A percentile compares a stretch with the other conserved stretches of the same genome.
Evolutionary conservation across 352 stramenopile genomes (phyloP).

Genomic region (Thalassiosira mediterranea): DNA sequence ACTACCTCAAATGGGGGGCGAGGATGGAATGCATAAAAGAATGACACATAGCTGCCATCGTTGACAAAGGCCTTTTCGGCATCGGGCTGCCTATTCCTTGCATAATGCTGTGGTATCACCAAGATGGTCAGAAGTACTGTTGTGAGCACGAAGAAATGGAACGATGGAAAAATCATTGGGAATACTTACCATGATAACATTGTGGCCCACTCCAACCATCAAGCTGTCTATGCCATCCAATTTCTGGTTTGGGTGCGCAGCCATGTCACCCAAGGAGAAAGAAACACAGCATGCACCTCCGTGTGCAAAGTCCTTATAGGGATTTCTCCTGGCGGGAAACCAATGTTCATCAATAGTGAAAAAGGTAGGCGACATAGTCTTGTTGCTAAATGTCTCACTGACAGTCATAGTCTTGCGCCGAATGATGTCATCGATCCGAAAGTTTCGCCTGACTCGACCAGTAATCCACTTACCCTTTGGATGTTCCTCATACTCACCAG

Average conservation of each 20-base stretch:
- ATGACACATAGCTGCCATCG: slow-evolving; percentile 10
- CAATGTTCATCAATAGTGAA: slow-evolving; percentile 15
- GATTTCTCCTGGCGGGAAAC: slow-evolving; percentile 9
- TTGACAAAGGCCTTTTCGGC: slow-evolving; percentile 3
- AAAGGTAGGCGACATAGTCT: background rate
- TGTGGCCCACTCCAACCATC: slow-evolving; percentile 5
- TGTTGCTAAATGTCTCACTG: slow-evolving; percentile 2
- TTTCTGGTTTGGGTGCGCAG: background rate
- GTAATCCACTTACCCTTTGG: background rate
- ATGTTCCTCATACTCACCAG: background rate
- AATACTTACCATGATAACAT: slow-evolving; percentile 1
- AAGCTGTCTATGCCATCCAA: slow-evolving; percentile 13
- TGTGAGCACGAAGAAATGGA: no score
- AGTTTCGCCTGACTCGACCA: background rate
- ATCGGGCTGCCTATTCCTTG: background rate
- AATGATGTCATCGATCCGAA: background rate
- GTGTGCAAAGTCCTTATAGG: slow-evolving; percentile 14
- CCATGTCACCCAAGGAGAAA: background rate
- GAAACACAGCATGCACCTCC: slow-evolving; percentile 7
- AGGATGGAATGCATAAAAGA: slow-evolving; percentile 19
- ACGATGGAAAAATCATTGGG: no score
- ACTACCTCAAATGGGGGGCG: slow-evolving; percentile 28
- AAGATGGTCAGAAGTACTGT: no score
- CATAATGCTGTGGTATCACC: background rate
- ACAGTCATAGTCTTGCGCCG: background rate